Evolutionary conservation across 164 flowering plant species (phyloP).

Genomic region (Vitis cinerea): DNA sequence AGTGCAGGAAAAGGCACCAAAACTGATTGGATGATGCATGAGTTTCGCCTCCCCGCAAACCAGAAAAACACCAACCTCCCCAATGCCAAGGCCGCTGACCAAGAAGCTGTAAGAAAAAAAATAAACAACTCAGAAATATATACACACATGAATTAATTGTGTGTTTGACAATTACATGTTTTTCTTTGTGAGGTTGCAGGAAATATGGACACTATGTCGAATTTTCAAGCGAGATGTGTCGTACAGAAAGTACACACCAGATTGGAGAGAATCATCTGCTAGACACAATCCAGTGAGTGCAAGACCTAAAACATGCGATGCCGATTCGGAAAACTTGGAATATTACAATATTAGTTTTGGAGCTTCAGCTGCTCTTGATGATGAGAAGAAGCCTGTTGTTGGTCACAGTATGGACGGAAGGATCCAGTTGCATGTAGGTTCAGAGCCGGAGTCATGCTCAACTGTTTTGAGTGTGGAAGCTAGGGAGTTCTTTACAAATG

Average conservation of each 20-base stretch:
- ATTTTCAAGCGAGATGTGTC: slow-evolving; percentile 64
- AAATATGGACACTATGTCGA: slow-evolving; percentile 92
- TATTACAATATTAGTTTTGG: slow-evolving; percentile 26
- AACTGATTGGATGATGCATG: slow-evolving; percentile 99
- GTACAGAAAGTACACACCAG: slow-evolving; percentile 43
- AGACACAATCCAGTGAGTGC: slow-evolving; percentile 13
- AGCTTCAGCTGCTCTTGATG: slow-evolving; percentile 6
- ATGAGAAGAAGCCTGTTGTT: slow-evolving; percentile 20
- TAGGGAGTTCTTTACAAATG: slow-evolving; percentile 17
- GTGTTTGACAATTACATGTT: background rate
- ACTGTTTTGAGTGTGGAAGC: slow-evolving; percentile 7
- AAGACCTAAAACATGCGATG: slow-evolving; percentile 34
- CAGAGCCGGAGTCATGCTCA: slow-evolving; percentile 12
- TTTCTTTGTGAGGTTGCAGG: slow-evolving; percentile 39
- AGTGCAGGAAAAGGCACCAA: slow-evolving; percentile 94
- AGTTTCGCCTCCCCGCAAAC: slow-evolving; percentile 78
- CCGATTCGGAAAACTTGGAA: slow-evolving; percentile 27
- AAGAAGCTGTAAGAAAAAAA: slow-evolving; percentile 52
- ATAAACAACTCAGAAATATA: too few species aligned
- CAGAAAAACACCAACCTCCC: slow-evolving; percentile 9
- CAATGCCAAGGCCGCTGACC: slow-evolving; percentile 20
- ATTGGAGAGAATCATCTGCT: slow-evolving; percentile 31
- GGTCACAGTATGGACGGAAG: slow-evolving; percentile 12
- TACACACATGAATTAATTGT: too few species aligned
- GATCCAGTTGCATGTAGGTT: slow-evolving; percentile 4